Evolutionary conservation across 371 early-diverging fungal species (phyloP), one percentile per base, ranked within the genome.

Genomic region (Rhizopus microsporus): DNA sequence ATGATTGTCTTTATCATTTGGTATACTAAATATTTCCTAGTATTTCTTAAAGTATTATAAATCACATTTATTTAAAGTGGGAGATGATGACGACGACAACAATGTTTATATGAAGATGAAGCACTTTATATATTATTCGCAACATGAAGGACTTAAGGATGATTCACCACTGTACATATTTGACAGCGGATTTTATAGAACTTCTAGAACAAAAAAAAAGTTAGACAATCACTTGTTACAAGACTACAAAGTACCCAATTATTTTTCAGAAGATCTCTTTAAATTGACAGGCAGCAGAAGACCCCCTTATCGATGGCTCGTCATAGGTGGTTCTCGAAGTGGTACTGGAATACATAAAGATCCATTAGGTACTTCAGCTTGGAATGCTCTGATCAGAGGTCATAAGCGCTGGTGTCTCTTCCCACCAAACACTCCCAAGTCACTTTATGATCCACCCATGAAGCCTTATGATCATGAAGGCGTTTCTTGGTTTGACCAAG

Each of bases 111-210:
- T 91, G 64, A 82, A 83, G 54, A 73, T 90, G 74, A 88, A 89
- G 69, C 82, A 93, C 65, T 91, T 83, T 56, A 56, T 90, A 4
- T 74, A 74, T 46, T 89, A 88, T 60, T 76, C 77, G 2, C 62
- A 75, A 12, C 63, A 68, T 16, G 88, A 84, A 31, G 88, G 82
- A 3, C 62, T 60, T 30, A 51, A 67, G 35, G 92, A 91, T 57
- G 93, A 93, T 63, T 87, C 88, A 13, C 93, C 93, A 2, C 78
- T 93, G 30, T 93, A 93, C 51, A 90, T 92, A 33, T 93, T 93
- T 62, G 93, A 93, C 57, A 80, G 82, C 51, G 79, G 69, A 66
- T 89, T 84, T 67, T 77, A 62, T 54, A 67, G 61, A 48, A 59
- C 51, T 57, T 52, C 61, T 2, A 39, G 59, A 10, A 67, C 74